Evolutionary conservation across 306 rosid species (phyloP), one percentile per base, ranked within the genome.

Genomic region (Spatholobus suberectus): DNA sequence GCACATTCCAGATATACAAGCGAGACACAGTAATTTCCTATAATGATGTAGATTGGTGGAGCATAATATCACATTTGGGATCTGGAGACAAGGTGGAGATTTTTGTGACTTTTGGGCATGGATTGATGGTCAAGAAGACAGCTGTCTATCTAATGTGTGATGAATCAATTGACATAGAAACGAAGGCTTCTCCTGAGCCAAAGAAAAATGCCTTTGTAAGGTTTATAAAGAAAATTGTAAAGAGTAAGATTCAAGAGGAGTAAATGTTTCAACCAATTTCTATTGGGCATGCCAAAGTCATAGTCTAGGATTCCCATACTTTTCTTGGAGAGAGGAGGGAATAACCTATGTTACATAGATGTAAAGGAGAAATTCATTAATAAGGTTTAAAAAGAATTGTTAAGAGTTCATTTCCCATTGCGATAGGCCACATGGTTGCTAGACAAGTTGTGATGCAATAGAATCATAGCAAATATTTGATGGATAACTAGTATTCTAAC

Each of bases 1-100:
- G 18, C 26, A 38, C 41, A 34, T 29, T 77, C n/a, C 79, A 83
- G 1, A 69, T 77, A 17, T 70, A 70, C 68, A 83, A 70, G 82
- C 20, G 26, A 46, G 86, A 77, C 18, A 58, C 83, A 37, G 10
- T 51, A 26, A 62, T 34, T 26, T 71, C 86, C 47, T 70, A 40
- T 23, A 68, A 79, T 10, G 75, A 72, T 27, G 70, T 49, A 27
- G 83, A 83, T 27, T 83, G 87, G 85, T n/a, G n/a, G n/a, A n/a
- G n/a, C n/a, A n/a, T n/a, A n/a, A n/a, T n/a, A 21, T 81, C 84
- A 61, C 62, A 73, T 73, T 21, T 72, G 35, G 67, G 2, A 13
- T 0, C 34, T 34, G 55, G 72, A 35, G 79, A 81, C 73, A 61
- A 44, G n/a, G n/a, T n/a, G n/a, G n/a, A n/a, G n/a, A n/a, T n/a